Evolutionary conservation across 371 early-diverging fungal genomes (phyloP), one percentile per base, ranked within the genome.

Genomic region (Rhizopus microsporus): DNA sequence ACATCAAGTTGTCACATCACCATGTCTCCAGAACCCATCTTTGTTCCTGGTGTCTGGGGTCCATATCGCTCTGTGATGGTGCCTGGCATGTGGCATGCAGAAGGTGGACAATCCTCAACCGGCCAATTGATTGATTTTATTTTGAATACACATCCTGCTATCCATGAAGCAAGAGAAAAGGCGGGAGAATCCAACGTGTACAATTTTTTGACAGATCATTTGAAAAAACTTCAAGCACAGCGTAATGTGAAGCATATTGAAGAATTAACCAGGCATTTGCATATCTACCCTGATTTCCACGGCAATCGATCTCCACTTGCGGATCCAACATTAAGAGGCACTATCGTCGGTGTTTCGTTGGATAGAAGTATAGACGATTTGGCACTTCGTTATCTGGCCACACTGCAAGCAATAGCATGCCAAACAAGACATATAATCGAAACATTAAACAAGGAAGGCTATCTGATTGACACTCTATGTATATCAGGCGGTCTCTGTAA

Each of bases 261-360:
- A 23, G 64, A 74, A 7, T 68, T 88, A 33, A 81, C 83, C 8
- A 59, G 65, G 30, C 60, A 81, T 54, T 51, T 88, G 13, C 90
- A 90, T 52, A 72, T 90, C 45, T 80, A 84, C 16, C 90, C 92
- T 3, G 92, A 92, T 65, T 86, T 81, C 59, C 90, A 92, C 63
- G 92, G 92, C 10, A 90, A 90, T 56, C 81, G 92, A 5, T 86
- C 88, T 1, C 90, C 92, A 0, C 63, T 88, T 15, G 85, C 88
- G 0, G 89, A 92, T 56, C 82, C 89, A 33, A 63, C 74, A 6
- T 59, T 89, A 47, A 77, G 86, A 12, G 92, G 92, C 3, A 74
- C 71, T 1, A 72, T 88, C 32, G 75, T 80, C 3, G 90, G 92
- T 12, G 62, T 83, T 9, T 74, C 83, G 7, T 68, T 87, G 17